phyloP scores from a whole-genome alignment of 176 grass and related monocot genomes.

The Bromus sterilis region DNA sequence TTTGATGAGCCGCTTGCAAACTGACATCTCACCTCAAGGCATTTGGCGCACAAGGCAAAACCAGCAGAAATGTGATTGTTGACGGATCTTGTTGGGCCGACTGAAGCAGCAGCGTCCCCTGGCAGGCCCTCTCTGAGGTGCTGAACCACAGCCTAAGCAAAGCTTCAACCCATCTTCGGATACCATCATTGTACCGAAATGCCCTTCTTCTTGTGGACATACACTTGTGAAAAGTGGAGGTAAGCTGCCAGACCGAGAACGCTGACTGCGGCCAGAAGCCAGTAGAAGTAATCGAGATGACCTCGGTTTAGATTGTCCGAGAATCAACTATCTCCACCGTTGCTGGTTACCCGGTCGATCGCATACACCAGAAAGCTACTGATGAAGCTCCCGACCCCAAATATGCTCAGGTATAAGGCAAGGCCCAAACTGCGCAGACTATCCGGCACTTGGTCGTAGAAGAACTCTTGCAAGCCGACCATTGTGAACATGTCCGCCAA shows the following conservation, averaged over 20 bases:
- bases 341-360: constrained; percentile 36
- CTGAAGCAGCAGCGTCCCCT: neutral
- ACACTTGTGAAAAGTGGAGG: constrained; percentile 27
- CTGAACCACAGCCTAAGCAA: neutral
- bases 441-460: constrained; percentile 62
- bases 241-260: constrained; percentile 31
- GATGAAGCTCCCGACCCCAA: constrained; percentile 25
- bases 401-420: constrained; percentile 41
- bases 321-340: constrained; percentile 37
- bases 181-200: constrained; percentile 4
- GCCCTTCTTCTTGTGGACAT: constrained; percentile 27
- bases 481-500: constrained; percentile 38
- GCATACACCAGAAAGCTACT: constrained; percentile 33
- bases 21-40: neutral
- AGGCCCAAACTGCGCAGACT: constrained; percentile 43
- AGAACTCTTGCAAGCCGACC: constrained; percentile 55
- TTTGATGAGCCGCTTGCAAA: neutral
- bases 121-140: neutral
- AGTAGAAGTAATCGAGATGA: constrained; percentile 62
- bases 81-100: neutral
- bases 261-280: constrained; percentile 37
- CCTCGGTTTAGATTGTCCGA: constrained; percentile 39
- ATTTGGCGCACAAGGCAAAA: neutral
- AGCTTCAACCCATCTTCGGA: neutral
- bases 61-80: no score